Evolutionary conservation across 129 eudicot species (phyloP).

Genomic region (Escallonia herrerae): DNA sequence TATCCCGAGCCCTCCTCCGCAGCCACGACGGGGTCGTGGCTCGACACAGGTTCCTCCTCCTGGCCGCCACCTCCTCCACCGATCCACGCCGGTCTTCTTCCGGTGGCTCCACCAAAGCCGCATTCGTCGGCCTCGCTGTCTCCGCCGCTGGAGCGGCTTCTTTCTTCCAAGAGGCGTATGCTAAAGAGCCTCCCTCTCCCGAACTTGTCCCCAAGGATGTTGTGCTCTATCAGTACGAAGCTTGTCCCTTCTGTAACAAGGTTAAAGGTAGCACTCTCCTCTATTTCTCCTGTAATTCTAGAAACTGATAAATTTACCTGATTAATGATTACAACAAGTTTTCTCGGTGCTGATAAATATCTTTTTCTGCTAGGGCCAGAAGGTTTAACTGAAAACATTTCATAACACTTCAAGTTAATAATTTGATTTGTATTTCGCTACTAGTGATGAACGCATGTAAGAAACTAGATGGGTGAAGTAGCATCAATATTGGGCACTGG

Average conservation of each 20-base stretch:
- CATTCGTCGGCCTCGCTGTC: constrained; percentile 24
- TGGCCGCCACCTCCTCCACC: constrained; percentile 27
- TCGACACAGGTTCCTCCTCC: constrained; percentile 29
- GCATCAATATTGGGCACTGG: too few species aligned
- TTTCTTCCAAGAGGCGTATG: constrained; percentile 32
- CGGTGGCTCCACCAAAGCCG: constrained; percentile 3
- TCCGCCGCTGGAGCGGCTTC: constrained; percentile 28
- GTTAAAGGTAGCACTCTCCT: constrained; percentile 42
- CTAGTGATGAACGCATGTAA: too few species aligned
- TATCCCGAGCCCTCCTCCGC: constrained; percentile 32
- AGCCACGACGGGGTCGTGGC: constrained; percentile 27
- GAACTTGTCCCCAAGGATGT: constrained; percentile 42
- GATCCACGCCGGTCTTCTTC: constrained; percentile 37
- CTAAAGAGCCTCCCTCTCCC: constrained; percentile 31
- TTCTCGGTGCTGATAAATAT: too few species aligned
- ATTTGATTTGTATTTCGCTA: too few species aligned
- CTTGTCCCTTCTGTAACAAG: constrained; percentile 74
- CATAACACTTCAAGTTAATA: too few species aligned
- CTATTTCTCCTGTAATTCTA: not conserved
- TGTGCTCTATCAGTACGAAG: constrained; percentile 59
- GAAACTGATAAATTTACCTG: too few species aligned
- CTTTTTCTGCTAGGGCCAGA: too few species aligned
- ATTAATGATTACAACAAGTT: too few species aligned
- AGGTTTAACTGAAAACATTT: too few species aligned
- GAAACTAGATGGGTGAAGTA: too few species aligned